Percentiles rank a stretch among this genome's conserved stretches.
These are phyloP conservation scores for Umbelopsis vinacea DNA, from an alignment of 192 early-diverging fungal genomes.

Conservation along the genomic window DNA sequence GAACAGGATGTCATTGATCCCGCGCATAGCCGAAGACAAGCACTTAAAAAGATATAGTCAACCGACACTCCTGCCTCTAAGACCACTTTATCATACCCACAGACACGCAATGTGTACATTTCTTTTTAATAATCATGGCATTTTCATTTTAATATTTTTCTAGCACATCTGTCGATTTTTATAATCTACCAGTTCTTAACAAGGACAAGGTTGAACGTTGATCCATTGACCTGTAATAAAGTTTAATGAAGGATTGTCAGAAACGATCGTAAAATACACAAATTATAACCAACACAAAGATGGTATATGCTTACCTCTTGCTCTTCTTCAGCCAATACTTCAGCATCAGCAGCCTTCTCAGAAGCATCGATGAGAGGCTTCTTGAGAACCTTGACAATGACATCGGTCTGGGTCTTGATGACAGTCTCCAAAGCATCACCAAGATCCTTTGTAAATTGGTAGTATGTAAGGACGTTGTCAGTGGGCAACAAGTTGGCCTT, in stretches of 20 bases:
- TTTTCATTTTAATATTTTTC: constrained; percentile 9
- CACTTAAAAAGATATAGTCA: background rate
- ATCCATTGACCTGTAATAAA: constrained; percentile 55
- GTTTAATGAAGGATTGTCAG: constrained; percentile 14
- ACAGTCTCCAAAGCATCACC: constrained; percentile 70
- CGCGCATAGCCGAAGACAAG: background rate
- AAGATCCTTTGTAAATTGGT: constrained; percentile 74
- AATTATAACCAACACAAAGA: background rate
- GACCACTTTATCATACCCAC: no score
- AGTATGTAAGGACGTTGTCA: constrained; percentile 88
- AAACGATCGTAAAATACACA: background rate
- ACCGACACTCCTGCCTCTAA: background rate
- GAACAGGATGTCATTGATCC: constrained; percentile 19
- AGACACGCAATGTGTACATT: background rate
- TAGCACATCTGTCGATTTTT: background rate
- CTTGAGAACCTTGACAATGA: constrained; percentile 77
- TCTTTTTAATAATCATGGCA: background rate
- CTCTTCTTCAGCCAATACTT: constrained; percentile 81
- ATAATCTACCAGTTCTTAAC: constrained; percentile 45
- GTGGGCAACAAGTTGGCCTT: constrained; percentile 89
- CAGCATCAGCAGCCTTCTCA: constrained; percentile 39
- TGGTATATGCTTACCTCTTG: constrained; percentile 63
- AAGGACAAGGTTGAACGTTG: constrained; percentile 77
- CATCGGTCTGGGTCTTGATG: constrained; percentile 72
- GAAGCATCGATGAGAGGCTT: constrained; percentile 54